Percentiles rank a stretch among this genome's conserved stretches.
Conservation (phyloP, 345 rosid species). For the Xanthoceras sorbifolium region DNA sequence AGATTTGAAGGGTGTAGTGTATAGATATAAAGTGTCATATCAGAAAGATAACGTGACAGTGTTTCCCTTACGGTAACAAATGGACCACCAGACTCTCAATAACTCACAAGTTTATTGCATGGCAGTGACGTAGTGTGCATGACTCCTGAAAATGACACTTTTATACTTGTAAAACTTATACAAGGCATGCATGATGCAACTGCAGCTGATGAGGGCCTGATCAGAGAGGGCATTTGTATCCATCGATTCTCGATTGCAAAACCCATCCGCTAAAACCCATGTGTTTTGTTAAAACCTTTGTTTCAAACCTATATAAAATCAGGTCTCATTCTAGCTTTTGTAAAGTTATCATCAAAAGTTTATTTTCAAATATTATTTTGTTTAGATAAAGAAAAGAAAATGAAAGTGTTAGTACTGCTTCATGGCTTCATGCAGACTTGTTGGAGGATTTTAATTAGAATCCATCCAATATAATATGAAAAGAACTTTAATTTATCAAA, state of each 20-base stretch:
- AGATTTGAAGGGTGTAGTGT: too few species aligned
- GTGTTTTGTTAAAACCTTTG: not conserved
- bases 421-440: too few species aligned
- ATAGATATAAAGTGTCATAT: not conserved
- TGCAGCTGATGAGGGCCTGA: not conserved
- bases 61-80: slow-evolving; percentile 22
- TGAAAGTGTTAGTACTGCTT: too few species aligned
- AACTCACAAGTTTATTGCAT: not conserved
- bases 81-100: slow-evolving; percentile 1
- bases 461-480: too few species aligned
- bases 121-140: slow-evolving; percentile 21
- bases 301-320: not conserved
- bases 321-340: not conserved
- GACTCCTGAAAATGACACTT: slow-evolving; percentile 14
- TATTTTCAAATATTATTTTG: not conserved
- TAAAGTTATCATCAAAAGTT: not conserved
- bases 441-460: too few species aligned
- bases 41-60: slow-evolving; percentile 12
- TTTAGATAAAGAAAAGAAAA: too few species aligned
- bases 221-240: too few species aligned
- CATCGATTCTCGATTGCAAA: too few species aligned
- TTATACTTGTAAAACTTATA: not conserved
- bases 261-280: not conserved
- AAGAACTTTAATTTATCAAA: not conserved
- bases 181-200: not conserved